Base-by-base conservation (phyloP, 1,139 yeast genomes). In the Magnusiomyces magnusii region DNA sequence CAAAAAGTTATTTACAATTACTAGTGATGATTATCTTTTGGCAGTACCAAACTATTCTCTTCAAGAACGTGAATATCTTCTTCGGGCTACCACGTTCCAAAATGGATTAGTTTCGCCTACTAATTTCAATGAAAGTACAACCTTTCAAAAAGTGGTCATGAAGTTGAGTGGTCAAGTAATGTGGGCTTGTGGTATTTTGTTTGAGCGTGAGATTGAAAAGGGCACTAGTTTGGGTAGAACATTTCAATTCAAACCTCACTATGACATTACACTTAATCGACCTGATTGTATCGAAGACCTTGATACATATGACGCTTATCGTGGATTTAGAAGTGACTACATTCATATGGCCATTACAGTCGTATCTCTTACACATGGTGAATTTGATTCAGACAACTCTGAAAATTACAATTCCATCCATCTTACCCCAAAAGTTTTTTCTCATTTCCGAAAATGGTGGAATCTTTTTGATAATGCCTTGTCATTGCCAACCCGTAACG, bases 381-480 rank as follows among this genome's bases (percentile, higher is more conserved):
- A 60, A 28, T 64, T 61, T 27, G 71, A 75, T 61, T 53, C 54
- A 0, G 49, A 41, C 17, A 27, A 41, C 13, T 41, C 58, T 28
- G 58, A 64, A 23, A 65, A 71, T 68, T 83, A 81, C 66, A 92
- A 91, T 71, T 79, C 91, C 0, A 81, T 86, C 19, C 95, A 91
- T 69, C 73, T 92, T 51, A 79, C 96, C 0, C 97, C 97, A 0
- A 73, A 78, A 47, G 79, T 86, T 0, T 76, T 90, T 63, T 73
- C 75, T 15, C 87, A 87, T 65, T 92, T 92, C 75, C 83, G 81
- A 67, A 73, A 75, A 49, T 93, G 98, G 98, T 91, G 97, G 96
- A 74, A 78, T 55, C 78, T 86, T 58, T 83, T 93, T 67, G 83
- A 86, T 28, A 83, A 88, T 53, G 80, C 81, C 39, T 75, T 86